Base-by-base conservation (phyloP, 371 early-diverging fungal genomes). In the Aphelidium insulamus region DNA sequence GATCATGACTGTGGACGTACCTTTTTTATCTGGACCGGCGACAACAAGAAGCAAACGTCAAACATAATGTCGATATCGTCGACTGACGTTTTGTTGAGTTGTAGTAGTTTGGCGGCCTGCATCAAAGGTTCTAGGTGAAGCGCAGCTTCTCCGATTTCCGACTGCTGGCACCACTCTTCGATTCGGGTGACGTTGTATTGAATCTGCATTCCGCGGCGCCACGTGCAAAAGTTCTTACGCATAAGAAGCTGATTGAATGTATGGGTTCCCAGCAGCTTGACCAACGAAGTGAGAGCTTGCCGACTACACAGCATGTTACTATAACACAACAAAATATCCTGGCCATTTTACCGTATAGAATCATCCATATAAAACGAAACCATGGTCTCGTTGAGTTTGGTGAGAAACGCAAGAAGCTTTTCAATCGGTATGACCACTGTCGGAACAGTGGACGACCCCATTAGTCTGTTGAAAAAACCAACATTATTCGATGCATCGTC, bases 161-260 rank as follows among this genome's bases (percentile, higher is more conserved):
- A 84, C n/a, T 69, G 48, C 61, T 79, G 80, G 64, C 87, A 87
- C 95, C 95, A 94, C 49, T 94, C 95, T 49, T 87, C 85, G 32
- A 94, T 55, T 11, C 88, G 69, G 3, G 84, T 79, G 26, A 90
- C 72, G 45, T 94, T 94, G 63, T 87, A 91, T 55, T 91, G 92
- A 43, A 94, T 86, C 61, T 94, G 92, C 76, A 91, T 90, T 14
- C 75, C 75, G 41, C 83, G 66, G 49, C 80, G 78, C 80, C 83
- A 79, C 17, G 79, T 75, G 44, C 75, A 75, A 40, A 74, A 79
- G 62, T 78, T 77, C 26, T 74, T 63, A 25, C 76, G 66, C 83
- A 87, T 85, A 33, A 97, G 61, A 35, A 97, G 47, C 46, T 90
- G 80, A 52, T 97, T 97, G 53, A 94, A 94, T 0, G 86, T 73